These are phyloP conservation scores for Schizothecium vesticola DNA, from an alignment of 495 filamentous ascomycete species.

Conservation along the genomic window DNA sequence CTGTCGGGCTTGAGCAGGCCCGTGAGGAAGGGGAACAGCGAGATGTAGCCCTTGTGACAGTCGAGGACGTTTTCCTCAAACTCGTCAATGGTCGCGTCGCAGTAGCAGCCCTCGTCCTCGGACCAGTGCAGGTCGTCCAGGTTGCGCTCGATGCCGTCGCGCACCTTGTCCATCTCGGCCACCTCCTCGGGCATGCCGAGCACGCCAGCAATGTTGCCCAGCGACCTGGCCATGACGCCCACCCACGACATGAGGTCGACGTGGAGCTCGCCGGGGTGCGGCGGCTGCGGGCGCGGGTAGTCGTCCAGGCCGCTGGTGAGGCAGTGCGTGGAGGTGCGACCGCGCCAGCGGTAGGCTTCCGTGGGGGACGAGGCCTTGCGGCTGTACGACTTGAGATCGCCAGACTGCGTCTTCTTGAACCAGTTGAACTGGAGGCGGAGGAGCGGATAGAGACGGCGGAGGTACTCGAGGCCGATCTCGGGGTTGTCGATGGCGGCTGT, in stretches of 20 bases:
- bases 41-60: conserved; percentile 96
- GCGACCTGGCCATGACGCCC: conserved; percentile 81
- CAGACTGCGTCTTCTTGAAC: conserved; percentile 88
- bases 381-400: conserved; percentile 87
- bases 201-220: conserved; percentile 69
- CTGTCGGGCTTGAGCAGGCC: conserved; percentile 67
- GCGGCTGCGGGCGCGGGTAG: conserved; percentile 89
- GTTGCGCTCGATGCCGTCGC: conserved; percentile 77
- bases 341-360: conserved; percentile 95
- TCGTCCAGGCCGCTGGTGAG: conserved; percentile 93
- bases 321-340: conserved; percentile 78
- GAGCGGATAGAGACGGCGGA: conserved; percentile 81
- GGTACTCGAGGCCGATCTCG: conserved; percentile 64
- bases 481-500: conserved; percentile 60
- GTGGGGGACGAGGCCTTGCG: conserved; percentile 77
- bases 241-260: conserved; percentile 95
- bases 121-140: conserved; percentile 94
- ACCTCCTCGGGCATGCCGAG: conserved; percentile 72
- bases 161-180: conserved; percentile 61
- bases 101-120: conserved; percentile 71
- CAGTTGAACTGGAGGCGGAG: conserved; percentile 87
- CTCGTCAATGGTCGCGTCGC: conserved; percentile 92
- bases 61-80: conserved; percentile 86
- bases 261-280: conserved; percentile 96
- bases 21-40: conserved; percentile 86